Base-by-base conservation (phyloP, 176 grass and related monocot species). In the Microstegium vimineum region DNA sequence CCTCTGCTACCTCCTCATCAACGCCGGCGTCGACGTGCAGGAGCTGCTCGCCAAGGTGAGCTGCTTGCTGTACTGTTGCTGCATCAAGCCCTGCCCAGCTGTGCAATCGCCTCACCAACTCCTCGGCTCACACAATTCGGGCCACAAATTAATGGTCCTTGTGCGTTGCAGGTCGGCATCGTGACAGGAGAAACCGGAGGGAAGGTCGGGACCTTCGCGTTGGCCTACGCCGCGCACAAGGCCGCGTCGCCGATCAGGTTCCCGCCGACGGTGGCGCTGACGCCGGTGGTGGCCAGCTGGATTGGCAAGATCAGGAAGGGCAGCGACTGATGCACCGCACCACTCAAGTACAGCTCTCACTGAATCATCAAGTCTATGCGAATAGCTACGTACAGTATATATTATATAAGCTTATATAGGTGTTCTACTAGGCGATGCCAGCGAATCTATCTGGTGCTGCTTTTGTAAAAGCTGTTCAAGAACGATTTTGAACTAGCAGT, bases 181-280 rank as follows among this genome's bases (percentile, higher is more conserved):
- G 71, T 40, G 1, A 83, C 95, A 7, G 95, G 89, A 4, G 95
- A 94, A 86, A 91, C 95, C 1, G 92, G 95, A 20, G 92, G 92
- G 9, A 98, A 94, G 85, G 86, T 98, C 1, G 95, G 95, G 60
- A 95, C 92, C 8, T 98, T 95, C 69, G 90, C 90, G 62, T 75
- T 98, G 77, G 95, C 95, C 46, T 98, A 95, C 63, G 92, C 95
- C 2, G 90, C 95, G 23, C 95, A 95, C 81, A 93, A 99, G 84
- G 97, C 97, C 2, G 91, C 93, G 69, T 96, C 97, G 17, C 97
- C 97, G 49, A 99, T 99, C 62, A 99, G 97, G 91, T 99, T 99
- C 84, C 97, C 91, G 71, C 97, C 97, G 6, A 99, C 97, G 3
- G 93, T 99, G 69, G 93, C 93, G 33, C 87, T 96, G 17, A 99